Evolutionary conservation across 331 rosid species (phyloP), one percentile per base, ranked within the genome.

Genomic region (Malus hybrid): DNA sequence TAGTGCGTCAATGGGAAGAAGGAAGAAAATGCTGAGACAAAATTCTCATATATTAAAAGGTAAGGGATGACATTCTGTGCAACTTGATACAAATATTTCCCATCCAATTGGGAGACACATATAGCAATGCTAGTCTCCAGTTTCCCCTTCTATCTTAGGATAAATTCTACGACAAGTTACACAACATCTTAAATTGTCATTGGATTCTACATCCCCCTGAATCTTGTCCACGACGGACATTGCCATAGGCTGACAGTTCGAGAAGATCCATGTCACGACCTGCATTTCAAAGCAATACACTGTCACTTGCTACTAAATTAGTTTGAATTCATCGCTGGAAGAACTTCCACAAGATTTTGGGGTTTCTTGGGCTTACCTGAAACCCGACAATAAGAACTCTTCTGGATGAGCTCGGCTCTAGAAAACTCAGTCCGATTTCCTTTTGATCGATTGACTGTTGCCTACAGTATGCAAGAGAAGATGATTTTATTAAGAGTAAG

Each of bases 241-340:
- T 92, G 56, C 98, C 98, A 70, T 79, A 92, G 64, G 97, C 98
- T 18, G 97, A 92, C 63, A 92, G 79, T 80, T 95, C 99, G 58
- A 92, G 77, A 67, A 95, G 93, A 84, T 95, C 99, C 99, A 95
- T 90, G 68, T 92, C 97, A 68, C 97, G 87, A 75, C 83, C 98
- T 89, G 83, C 80, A 85, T 75, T 60, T 72, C 72, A 74, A 71
- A 68, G 66, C 39, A 63, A 81, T 76, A 71, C 5, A 5, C 15
- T 2, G 18, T 66, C 70, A 34, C 50, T 71, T 19, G 57, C 53
- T 63, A 73, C 76, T 62, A 63, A 55, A 74, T 52, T 64, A 74
- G 71, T 77, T 77, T 29, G 66, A 24, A 70, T 67, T 56, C 55
- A 16, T 64, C 24, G 48, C 13, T 15, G 24, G 11, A 26, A 70